Conservation (phyloP, 2,329 filamentous ascomycete species). For the Fusarium sulawesiense region DNA sequence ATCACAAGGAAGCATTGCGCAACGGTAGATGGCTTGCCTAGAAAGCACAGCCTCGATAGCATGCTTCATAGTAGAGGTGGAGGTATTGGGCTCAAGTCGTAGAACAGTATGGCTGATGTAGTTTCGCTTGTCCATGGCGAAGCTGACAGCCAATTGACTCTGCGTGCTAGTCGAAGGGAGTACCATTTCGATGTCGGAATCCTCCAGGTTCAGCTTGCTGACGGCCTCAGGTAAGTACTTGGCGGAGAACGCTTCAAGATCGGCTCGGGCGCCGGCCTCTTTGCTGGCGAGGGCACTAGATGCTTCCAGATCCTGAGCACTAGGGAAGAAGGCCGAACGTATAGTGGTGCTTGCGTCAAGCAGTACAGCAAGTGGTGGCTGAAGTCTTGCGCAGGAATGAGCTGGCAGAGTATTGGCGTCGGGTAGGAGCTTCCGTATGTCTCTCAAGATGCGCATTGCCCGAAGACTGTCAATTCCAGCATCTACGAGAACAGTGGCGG, state of each 20-base stretch:
- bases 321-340: constrained; percentile 9
- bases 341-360: background rate
- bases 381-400: background rate
- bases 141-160: constrained; percentile 23
- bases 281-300: accelerated
- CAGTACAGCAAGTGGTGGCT: constrained; percentile 9
- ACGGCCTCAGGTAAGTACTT: background rate
- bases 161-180: constrained; percentile 19
- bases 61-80: background rate
- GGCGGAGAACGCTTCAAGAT: background rate
- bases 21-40: constrained; percentile 18
- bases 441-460: constrained; percentile 23
- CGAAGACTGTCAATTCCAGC: constrained; percentile 21
- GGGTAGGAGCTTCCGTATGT: background rate
- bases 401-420: too few relatives aligned
- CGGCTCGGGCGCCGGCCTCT: background rate
- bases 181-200: background rate
- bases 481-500: background rate
- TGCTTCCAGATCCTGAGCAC: accelerated
- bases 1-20: constrained; percentile 6
- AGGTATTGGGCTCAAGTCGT: background rate
- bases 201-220: background rate
- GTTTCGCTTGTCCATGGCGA: constrained; percentile 19
- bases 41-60: background rate
- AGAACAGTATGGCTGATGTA: constrained; percentile 23